Evolutionary conservation across 2,329 filamentous ascomycete genomes (phyloP).

Genomic region (Diplodia intermedia): DNA sequence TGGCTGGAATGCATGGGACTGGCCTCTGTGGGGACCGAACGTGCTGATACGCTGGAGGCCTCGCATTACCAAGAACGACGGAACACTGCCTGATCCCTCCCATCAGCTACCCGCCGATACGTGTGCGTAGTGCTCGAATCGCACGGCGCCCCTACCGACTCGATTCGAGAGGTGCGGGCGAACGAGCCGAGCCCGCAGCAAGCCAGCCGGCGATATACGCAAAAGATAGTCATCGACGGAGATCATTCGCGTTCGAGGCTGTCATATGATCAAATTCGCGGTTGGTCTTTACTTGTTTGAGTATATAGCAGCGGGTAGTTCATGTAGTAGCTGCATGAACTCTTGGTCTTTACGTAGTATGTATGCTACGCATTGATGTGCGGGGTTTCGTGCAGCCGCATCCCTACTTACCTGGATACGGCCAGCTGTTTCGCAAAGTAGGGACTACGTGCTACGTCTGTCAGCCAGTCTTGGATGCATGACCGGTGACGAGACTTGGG

Average conservation of each 20-base stretch:
- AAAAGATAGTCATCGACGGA: not conserved
- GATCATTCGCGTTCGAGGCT: not conserved
- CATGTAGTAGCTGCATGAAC: constrained; percentile 26
- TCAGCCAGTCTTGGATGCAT: not conserved
- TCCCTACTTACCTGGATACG: constrained; percentile 1
- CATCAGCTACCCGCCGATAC: constrained; percentile 1
- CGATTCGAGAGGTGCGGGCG: not conserved
- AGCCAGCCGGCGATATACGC: not conserved
- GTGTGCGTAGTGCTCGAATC: constrained; percentile 13
- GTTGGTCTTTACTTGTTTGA: not conserved
- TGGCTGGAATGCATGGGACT: not conserved
- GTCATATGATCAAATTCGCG: constrained; percentile 5
- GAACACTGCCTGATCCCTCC: not conserved
- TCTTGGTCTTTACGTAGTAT: constrained; percentile 1
- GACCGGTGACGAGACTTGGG: not conserved
- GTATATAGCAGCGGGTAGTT: not conserved
- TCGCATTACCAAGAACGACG: constrained; percentile 20
- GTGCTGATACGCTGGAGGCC: constrained; percentile 18
- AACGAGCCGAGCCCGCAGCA: constrained; percentile 1
- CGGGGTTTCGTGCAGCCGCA: constrained; percentile 12
- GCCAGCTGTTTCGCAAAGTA: not conserved
- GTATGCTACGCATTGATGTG: constrained; percentile 7
- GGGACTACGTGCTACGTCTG: not conserved
- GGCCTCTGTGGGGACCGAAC: not conserved
- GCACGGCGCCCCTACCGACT: not conserved